phyloP scores from a whole-genome alignment of 2,329 filamentous ascomycete genomes.

The Fonsecaea pedrosoi region DNA sequence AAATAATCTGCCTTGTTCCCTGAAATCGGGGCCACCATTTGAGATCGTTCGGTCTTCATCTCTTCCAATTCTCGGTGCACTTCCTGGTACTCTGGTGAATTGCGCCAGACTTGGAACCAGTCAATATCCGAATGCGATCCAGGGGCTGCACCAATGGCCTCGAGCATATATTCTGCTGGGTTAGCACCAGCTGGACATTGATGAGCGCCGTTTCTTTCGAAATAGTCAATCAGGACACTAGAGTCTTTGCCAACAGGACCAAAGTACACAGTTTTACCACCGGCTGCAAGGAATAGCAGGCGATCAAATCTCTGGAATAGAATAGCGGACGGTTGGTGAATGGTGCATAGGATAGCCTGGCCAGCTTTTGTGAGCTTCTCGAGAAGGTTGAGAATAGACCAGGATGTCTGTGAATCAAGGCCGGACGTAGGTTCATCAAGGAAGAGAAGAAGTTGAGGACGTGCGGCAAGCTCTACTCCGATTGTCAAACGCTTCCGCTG shows the following conservation, averaged over 20 bases:
- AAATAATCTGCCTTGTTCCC: slow-evolving; percentile 52
- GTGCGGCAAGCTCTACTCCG: slow-evolving; percentile 81
- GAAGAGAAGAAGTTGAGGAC: slow-evolving; percentile 71
- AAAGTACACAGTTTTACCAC: slow-evolving; percentile 81
- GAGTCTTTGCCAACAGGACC: slow-evolving; percentile 69
- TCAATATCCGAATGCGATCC: slow-evolving; percentile 70
- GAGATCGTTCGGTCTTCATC: slow-evolving; percentile 76
- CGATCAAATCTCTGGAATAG: slow-evolving; percentile 69
- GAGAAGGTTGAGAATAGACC: slow-evolving; percentile 68
- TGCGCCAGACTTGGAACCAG: slow-evolving; percentile 69
- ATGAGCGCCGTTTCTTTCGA: slow-evolving; percentile 70
- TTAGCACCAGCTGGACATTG: slow-evolving; percentile 63
- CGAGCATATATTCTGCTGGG: slow-evolving; percentile 66
- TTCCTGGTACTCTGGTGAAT: slow-evolving; percentile 61
- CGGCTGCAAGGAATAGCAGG: slow-evolving; percentile 76
- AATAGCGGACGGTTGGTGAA: slow-evolving; percentile 63
- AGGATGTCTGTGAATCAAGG: slow-evolving; percentile 68
- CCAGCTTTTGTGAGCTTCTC: slow-evolving; percentile 64
- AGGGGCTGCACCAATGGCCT: slow-evolving; percentile 57
- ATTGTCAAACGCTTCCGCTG: slow-evolving; percentile 82
- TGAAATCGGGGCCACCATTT: slow-evolving; percentile 45
- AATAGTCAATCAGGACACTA: slow-evolving; percentile 71
- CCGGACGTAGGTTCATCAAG: slow-evolving; percentile 72
- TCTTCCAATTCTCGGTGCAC: slow-evolving; percentile 64
- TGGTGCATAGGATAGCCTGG: slow-evolving; percentile 63